Evolutionary conservation across 129 eudicot genomes (phyloP).

Genomic region (Artemisia argyi): DNA sequence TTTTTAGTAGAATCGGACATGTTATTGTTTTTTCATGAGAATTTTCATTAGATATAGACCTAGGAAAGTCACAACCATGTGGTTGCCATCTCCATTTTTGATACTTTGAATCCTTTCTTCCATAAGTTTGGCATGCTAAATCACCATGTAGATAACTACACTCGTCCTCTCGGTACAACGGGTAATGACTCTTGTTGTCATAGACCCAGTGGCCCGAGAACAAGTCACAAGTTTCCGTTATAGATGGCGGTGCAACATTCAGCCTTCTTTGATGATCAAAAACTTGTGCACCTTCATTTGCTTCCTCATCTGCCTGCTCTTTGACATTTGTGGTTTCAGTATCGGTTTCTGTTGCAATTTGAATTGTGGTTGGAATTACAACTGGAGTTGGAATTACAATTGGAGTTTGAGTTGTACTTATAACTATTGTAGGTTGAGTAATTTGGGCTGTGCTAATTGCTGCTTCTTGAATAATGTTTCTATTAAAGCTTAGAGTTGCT

Average conservation of each 20-base stretch:
- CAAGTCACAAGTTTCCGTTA: slow-evolving; percentile 36
- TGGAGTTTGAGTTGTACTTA: too few relatives aligned
- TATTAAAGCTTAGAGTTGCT: slow-evolving; percentile 29
- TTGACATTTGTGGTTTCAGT: too few relatives aligned
- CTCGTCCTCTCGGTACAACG: slow-evolving; percentile 36
- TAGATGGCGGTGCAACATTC: slow-evolving; percentile 15
- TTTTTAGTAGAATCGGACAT: neutral
- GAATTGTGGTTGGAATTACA: too few relatives aligned
- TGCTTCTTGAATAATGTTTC: slow-evolving; percentile 19
- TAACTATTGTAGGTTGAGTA: too few relatives aligned
- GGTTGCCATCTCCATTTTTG: slow-evolving; percentile 53
- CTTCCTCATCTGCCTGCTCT: too few relatives aligned
- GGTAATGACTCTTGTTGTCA: slow-evolving; percentile 40
- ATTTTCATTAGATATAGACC: slow-evolving; percentile 13
- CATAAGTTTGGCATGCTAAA: slow-evolving; percentile 42
- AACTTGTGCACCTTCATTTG: slow-evolving; percentile 3
- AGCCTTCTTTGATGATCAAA: slow-evolving; percentile 31
- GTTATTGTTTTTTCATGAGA: neutral
- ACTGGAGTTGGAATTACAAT: too few relatives aligned
- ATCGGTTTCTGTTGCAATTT: too few relatives aligned
- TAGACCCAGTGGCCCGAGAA: slow-evolving; percentile 40
- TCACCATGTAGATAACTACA: slow-evolving; percentile 31
- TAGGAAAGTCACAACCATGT: slow-evolving; percentile 43
- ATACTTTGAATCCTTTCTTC: slow-evolving; percentile 44
- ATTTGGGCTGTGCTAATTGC: too few relatives aligned